These are phyloP conservation scores for Bremia lactucae DNA, from an alignment of 352 stramenopile genomes.

Conservation along the genomic window DNA sequence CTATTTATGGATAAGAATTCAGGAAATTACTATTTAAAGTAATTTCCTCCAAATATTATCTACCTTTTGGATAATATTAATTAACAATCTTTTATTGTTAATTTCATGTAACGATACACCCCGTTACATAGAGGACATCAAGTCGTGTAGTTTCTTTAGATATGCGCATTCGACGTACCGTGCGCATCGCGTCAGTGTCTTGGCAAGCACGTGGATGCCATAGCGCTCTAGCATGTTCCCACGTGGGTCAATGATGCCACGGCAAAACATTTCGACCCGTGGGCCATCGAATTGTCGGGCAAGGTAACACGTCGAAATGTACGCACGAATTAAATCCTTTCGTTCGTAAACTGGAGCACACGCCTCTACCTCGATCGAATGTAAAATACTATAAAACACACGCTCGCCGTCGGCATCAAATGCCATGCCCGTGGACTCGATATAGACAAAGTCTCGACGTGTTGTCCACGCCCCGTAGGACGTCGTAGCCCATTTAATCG, in stretches of 20 bases:
- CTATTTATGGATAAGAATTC: too few relatives aligned
- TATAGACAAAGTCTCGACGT: conserved; percentile 25
- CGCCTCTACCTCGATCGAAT: conserved; percentile 25
- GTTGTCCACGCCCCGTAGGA: conserved; percentile 20
- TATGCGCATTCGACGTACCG: conserved; percentile 33
- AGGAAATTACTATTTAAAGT: too few relatives aligned
- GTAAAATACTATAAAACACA: conserved; percentile 32
- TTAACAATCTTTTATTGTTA: too few relatives aligned
- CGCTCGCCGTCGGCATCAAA: conserved; percentile 23
- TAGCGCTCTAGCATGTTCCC: conserved; percentile 32
- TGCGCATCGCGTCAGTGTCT: conserved; percentile 16
- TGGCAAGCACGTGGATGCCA: conserved; percentile 21
- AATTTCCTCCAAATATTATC: too few relatives aligned
- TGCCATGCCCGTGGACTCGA: conserved; percentile 30
- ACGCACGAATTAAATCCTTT: conserved; percentile 27
- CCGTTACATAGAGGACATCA: too few relatives aligned
- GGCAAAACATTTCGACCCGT: conserved; percentile 37
- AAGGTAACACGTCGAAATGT: conserved; percentile 40
- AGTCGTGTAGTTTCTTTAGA: conserved; percentile 49
- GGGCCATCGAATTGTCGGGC: conserved; percentile 17
- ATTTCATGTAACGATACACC: too few relatives aligned
- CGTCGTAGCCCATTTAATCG: conserved; percentile 26
- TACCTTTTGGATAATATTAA: too few relatives aligned
- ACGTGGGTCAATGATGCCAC: conserved; percentile 30
- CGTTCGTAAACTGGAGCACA: conserved; percentile 6